phyloP scores from a whole-genome alignment of 2,329 filamentous ascomycete genomes.

The Domatiomyces catenatus region DNA sequence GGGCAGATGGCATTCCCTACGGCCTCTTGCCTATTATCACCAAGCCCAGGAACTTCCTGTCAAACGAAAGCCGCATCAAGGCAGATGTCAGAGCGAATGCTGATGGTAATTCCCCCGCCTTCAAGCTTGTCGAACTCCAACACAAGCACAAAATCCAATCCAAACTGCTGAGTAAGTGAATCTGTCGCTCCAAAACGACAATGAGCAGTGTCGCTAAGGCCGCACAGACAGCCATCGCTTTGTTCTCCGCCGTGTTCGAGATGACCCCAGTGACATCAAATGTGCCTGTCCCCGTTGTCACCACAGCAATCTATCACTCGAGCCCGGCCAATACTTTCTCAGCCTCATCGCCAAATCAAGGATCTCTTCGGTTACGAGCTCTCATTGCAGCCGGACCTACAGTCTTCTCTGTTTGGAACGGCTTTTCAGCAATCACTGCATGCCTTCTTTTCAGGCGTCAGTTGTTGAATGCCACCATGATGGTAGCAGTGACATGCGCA shows the following conservation, averaged over 20 bases:
- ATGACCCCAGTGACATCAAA: background rate
- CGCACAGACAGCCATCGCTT: background rate
- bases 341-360: background rate
- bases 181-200: background rate
- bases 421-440: background rate
- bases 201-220: background rate
- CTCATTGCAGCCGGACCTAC: background rate
- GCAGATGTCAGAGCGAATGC: background rate
- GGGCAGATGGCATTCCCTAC: background rate
- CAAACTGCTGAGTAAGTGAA: background rate
- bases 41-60: background rate
- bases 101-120: background rate
- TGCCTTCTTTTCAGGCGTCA: background rate
- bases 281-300: background rate
- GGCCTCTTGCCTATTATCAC: background rate
- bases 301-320: background rate
- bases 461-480: background rate
- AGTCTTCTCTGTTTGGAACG: background rate
- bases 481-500: background rate
- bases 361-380: background rate
- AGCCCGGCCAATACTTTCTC: background rate
- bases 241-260: background rate
- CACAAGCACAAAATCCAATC: conserved; percentile 1
- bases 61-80: background rate
- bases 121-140: background rate